Percentiles rank a stretch among this genome's conserved stretches.
phyloP scores from a whole-genome alignment of 352 stramenopile species.

The Blastocystis sp. region DNA sequence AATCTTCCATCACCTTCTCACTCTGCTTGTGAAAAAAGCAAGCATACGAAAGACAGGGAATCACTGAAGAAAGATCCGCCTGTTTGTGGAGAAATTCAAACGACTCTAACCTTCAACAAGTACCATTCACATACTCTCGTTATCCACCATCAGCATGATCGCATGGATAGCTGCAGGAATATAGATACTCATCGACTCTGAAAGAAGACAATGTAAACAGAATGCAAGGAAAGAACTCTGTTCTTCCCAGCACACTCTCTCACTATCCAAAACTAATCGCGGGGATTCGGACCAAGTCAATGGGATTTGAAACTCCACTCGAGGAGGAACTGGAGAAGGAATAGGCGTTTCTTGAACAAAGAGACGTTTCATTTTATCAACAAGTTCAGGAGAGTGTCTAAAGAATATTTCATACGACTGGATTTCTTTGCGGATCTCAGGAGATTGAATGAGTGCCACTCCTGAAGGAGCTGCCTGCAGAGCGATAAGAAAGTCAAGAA shows the following conservation, averaged over 20 bases:
- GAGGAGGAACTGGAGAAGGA: no score
- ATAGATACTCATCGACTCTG: background rate
- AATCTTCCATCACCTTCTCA: background rate
- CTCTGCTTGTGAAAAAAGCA: background rate
- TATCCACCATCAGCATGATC: background rate
- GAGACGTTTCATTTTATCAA: no score
- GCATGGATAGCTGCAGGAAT: background rate
- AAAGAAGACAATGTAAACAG: background rate
- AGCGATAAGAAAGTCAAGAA: background rate
- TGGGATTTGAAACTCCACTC: background rate
- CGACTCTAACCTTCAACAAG: background rate
- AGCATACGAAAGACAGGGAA: background rate
- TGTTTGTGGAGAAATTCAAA: background rate
- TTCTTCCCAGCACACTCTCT: background rate
- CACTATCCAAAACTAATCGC: background rate
- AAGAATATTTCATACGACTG: background rate
- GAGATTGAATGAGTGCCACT: background rate
- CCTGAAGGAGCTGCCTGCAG: background rate
- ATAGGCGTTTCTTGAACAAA: no score
- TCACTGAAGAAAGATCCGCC: background rate
- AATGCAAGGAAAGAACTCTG: background rate
- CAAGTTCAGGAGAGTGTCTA: no score
- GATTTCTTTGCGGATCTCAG: background rate
- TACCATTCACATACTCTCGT: background rate
- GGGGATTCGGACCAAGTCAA: background rate